Percentiles rank a stretch among this genome's conserved stretches.
Evolutionary conservation across 2,329 filamentous ascomycete species (phyloP).

Genomic region (Aspergillus awamori): DNA sequence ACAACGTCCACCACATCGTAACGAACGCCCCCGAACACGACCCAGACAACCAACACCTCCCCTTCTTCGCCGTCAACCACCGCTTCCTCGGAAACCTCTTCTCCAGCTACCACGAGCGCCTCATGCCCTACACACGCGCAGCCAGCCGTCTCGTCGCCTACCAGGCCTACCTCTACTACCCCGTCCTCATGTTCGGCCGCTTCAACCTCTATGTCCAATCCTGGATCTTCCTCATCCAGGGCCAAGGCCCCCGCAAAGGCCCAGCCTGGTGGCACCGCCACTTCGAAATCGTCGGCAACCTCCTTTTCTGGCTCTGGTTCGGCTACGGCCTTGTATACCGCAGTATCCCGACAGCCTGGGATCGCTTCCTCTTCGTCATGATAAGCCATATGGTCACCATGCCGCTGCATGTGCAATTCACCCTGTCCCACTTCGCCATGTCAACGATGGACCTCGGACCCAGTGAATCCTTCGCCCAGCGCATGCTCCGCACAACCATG

Average conservation of each 20-base stretch:
- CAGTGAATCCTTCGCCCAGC: constrained; percentile 81
- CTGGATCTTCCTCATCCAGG: constrained; percentile 72
- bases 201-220: constrained; percentile 88
- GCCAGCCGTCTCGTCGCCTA: constrained; percentile 69
- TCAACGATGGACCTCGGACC: constrained; percentile 81
- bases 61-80: constrained; percentile 83
- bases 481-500: constrained; percentile 89
- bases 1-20: constrained; percentile 95
- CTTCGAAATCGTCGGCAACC: constrained; percentile 71
- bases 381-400: constrained; percentile 78
- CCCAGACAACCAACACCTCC: constrained; percentile 87
- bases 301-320: constrained; percentile 83
- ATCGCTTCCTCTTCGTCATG: constrained; percentile 72
- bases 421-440: constrained; percentile 91
- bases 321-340: constrained; percentile 76
- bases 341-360: constrained; percentile 66
- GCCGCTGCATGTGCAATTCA: constrained; percentile 84
- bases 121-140: constrained; percentile 73
- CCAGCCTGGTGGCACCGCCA: constrained; percentile 79
- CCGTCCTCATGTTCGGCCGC: constrained; percentile 74
- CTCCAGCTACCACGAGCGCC: constrained; percentile 77
- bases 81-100: constrained; percentile 72
- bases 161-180: constrained; percentile 80
- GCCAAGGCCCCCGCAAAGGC: constrained; percentile 70
- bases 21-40: constrained; percentile 95